These are phyloP conservation scores for Cunninghamia lanceolata DNA, from an alignment of 75 land plant species.

Conservation along the genomic window DNA sequence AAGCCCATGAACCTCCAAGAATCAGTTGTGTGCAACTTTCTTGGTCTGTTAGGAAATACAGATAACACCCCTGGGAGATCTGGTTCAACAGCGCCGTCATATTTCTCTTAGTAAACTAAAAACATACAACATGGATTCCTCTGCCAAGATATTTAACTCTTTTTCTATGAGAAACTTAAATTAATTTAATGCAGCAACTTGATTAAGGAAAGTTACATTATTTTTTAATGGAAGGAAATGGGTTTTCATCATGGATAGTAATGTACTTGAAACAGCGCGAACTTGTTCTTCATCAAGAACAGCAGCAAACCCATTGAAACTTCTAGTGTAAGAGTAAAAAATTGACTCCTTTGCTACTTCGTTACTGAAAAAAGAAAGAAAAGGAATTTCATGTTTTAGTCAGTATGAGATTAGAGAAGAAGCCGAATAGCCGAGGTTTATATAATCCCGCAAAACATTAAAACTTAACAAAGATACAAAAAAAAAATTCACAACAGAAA, in stretches of 20 bases:
- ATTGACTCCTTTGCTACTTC: conserved; percentile 26
- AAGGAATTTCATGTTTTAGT: not conserved
- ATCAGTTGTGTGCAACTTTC: conserved; percentile 24
- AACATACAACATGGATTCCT: not conserved
- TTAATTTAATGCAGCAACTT: not conserved
- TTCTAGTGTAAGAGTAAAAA: conserved; percentile 34
- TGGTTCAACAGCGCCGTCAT: not conserved
- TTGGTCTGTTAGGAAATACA: conserved; percentile 20
- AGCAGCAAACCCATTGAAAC: conserved; percentile 56
- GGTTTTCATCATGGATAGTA: not conserved
- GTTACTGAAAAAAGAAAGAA: conserved; percentile 11
- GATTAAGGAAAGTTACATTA: too few species aligned
- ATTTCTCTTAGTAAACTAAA: not conserved
- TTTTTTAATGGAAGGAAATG: not conserved
- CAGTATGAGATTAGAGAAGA: not conserved
- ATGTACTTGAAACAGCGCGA: conserved; percentile 19
- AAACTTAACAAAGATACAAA: not conserved
- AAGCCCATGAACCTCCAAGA: conserved; percentile 34
- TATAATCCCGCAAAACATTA: not conserved
- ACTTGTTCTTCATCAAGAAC: conserved; percentile 31
- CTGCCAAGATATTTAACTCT: not conserved
- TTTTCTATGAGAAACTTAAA: too few species aligned
- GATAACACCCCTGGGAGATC: conserved; percentile 26
- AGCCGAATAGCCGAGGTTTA: not conserved
- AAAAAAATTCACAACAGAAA: not conserved